These are phyloP conservation scores for Rhodomyrtus tomentosa DNA, from an alignment of 345 rosid species.

Conservation along the genomic window DNA sequence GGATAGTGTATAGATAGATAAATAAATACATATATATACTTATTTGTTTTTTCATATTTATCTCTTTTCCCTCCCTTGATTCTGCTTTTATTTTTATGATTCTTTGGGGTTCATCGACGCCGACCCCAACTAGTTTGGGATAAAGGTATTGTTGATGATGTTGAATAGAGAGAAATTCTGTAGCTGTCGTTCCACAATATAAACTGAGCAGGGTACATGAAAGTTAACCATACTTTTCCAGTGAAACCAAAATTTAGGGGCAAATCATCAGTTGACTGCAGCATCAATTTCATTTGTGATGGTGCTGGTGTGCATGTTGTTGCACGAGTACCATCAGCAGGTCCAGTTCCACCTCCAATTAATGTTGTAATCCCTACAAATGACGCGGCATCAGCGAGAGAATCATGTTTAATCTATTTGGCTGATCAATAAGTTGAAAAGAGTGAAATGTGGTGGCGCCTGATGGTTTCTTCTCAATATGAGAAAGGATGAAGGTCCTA, in stretches of 20 bases:
- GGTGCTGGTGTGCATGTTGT: slow-evolving; percentile 95
- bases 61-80: too few relatives aligned
- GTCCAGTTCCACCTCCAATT: slow-evolving; percentile 98
- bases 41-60: too few relatives aligned
- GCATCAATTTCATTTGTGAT: slow-evolving; percentile 79
- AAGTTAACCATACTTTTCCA: slow-evolving; percentile 59
- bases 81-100: too few relatives aligned
- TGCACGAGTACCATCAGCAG: slow-evolving; percentile 92
- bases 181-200: background rate
- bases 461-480: background rate
- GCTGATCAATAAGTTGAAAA: background rate
- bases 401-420: background rate
- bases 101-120: too few relatives aligned
- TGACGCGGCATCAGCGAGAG: background rate
- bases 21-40: too few relatives aligned
- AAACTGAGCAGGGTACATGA: background rate
- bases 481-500: background rate
- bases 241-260: slow-evolving; percentile 97
- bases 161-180: background rate
- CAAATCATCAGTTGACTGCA: slow-evolving; percentile 87
- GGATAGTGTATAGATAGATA: too few relatives aligned
- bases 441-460: background rate
- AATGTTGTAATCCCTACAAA: slow-evolving; percentile 77
- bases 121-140: too few relatives aligned
- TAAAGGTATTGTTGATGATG: too few relatives aligned